Evolutionary conservation across 768 basidiomycete species (phyloP), one percentile per base, ranked within the genome.

Genomic region (Kwoniella bestiolae): DNA sequence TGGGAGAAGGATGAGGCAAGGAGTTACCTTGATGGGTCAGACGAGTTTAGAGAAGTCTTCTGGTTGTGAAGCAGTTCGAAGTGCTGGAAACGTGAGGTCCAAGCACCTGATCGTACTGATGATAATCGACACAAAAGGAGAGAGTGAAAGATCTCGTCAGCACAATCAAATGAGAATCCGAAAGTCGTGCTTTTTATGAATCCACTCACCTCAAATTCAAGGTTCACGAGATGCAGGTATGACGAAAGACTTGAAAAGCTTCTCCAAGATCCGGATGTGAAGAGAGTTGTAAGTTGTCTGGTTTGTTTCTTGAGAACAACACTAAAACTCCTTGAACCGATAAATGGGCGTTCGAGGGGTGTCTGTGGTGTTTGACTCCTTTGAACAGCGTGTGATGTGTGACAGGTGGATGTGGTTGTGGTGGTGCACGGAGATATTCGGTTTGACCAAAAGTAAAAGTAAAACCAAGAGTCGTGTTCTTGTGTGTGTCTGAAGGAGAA

Each of bases 221-320:
- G n/a, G n/a, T n/a, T n/a, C n/a, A n/a, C n/a, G n/a, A n/a, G n/a
- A n/a, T n/a, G n/a, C n/a, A n/a, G n/a, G n/a, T n/a, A n/a, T n/a
- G n/a, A n/a, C n/a, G n/a, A n/a, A n/a, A 26, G 26, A 51, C 26
- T 26, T 21, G 14, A 25, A 11, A 11, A 26, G 11, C 11, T 51
- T 51, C 29, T 51, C 14, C 50, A 51, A 51, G 50, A 51, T 51
- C 26, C 50, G 50, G 14, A 51, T 5, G 14, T 28, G 50, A 16
- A 21, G 14, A 8, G 45, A 16, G 45, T 21, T 6, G 8, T 47
- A 21, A n/a, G n/a, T 47, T 9, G 45, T 9, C n/a, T 21, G 45
- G n/a, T 47, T n/a, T 51, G 14, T 16, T 21, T 25, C 26, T 51
- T 11, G n/a, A 51, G 14, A 51, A 51, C 50, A 51, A 51, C 11